phyloP scores from a whole-genome alignment of 768 basidiomycete species.

The Mycena epipterygia region DNA sequence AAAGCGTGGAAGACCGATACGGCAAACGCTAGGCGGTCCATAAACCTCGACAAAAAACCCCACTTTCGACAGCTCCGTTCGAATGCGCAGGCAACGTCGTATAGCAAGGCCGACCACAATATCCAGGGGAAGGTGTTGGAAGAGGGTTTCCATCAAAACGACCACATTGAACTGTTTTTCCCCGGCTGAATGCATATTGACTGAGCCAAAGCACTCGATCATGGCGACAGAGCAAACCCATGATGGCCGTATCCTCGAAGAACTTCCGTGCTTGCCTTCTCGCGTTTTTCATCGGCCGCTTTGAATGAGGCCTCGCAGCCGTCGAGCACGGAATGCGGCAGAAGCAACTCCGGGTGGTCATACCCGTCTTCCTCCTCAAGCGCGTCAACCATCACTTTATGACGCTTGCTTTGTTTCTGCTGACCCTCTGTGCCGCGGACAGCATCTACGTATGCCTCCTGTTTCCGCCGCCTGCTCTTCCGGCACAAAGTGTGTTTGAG shows the following conservation, averaged over 20 bases:
- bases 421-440: conserved; percentile 8
- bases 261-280: conserved; percentile 46
- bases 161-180: conserved; percentile 42
- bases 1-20: conserved; percentile 38
- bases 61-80: conserved; percentile 25
- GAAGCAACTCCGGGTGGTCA: conserved; percentile 39
- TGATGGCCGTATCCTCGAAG: conserved; percentile 50
- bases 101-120: conserved; percentile 37
- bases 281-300: conserved; percentile 42
- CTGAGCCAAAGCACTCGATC: conserved; percentile 49
- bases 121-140: conserved; percentile 38
- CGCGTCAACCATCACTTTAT: background rate
- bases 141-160: conserved; percentile 43
- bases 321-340: conserved; percentile 45
- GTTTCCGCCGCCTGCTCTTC: conserved; percentile 34
- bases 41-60: conserved; percentile 8
- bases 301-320: conserved; percentile 35
- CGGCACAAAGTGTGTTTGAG: conserved; percentile 40
- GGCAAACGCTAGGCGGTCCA: conserved; percentile 42
- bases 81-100: conserved; percentile 49
- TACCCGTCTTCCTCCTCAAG: conserved; percentile 24
- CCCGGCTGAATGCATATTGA: conserved; percentile 52
- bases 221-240: conserved; percentile 54
- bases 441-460: conserved; percentile 36
- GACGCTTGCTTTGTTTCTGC: background rate